phyloP scores from a whole-genome alignment of 805 yeast genomes.

The Yarrowia phangngaensis region DNA sequence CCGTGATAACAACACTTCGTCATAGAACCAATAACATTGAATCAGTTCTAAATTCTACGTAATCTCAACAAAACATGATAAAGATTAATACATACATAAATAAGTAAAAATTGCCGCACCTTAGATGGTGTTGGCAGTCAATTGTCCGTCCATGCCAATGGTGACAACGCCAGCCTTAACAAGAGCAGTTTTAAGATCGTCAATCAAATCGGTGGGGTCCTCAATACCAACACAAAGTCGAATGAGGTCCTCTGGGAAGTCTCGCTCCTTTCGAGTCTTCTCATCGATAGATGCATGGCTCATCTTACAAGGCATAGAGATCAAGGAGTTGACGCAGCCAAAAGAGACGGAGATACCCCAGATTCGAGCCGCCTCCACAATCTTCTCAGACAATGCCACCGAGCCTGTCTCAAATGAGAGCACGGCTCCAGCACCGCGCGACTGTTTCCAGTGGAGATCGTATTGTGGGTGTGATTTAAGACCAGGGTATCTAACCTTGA shows the following conservation, averaged over 20 bases:
- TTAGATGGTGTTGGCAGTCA: slow-evolving; percentile 8
- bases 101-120: not conserved
- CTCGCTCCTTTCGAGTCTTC: slow-evolving; percentile 78
- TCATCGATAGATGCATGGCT: slow-evolving; percentile 96
- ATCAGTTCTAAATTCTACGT: not conserved
- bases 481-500: slow-evolving; percentile 84
- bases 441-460: slow-evolving; percentile 69
- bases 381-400: slow-evolving; percentile 57
- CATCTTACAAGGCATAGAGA: slow-evolving; percentile 93
- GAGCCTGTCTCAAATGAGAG: slow-evolving; percentile 84
- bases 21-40: too few relatives aligned
- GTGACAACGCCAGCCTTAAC: slow-evolving; percentile 55
- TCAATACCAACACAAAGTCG: slow-evolving; percentile 92
- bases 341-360: slow-evolving; percentile 90
- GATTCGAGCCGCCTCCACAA: slow-evolving; percentile 70
- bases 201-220: slow-evolving; percentile 70
- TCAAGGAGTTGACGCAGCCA: slow-evolving; percentile 89
- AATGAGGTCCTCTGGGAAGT: slow-evolving; percentile 86
- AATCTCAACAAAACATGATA: not conserved
- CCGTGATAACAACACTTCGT: too few relatives aligned
- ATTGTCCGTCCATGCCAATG: slow-evolving; percentile 23
- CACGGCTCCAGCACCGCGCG: slow-evolving; percentile 86
- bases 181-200: slow-evolving; percentile 72
- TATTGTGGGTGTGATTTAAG: slow-evolving; percentile 75
- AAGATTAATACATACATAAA: slow-evolving; percentile 6